Evolutionary conservation across 2,329 filamentous ascomycete species (phyloP).

Genomic region (Mycocentrospora acerina): DNA sequence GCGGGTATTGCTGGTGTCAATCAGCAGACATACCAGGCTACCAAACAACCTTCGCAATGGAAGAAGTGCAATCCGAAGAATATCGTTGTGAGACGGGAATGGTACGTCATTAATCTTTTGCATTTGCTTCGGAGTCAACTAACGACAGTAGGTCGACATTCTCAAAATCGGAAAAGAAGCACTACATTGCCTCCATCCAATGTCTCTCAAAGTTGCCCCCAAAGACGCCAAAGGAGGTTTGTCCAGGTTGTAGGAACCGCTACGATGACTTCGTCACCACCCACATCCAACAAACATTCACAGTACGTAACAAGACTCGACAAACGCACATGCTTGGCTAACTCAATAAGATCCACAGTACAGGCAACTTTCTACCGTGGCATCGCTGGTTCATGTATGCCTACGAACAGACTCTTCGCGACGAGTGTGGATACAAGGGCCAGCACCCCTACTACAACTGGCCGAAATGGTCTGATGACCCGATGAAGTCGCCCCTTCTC

Average conservation of each 20-base stretch:
- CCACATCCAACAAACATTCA: constrained; percentile 33
- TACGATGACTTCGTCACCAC: constrained; percentile 36
- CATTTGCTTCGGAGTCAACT: not conserved
- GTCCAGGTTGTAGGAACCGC: constrained; percentile 30
- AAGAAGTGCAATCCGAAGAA: constrained; percentile 43
- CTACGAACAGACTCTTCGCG: constrained; percentile 29
- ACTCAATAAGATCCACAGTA: constrained; percentile 21
- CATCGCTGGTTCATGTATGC: constrained; percentile 31
- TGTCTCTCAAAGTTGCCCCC: constrained; percentile 27
- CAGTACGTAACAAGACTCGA: constrained; percentile 6
- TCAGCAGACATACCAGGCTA: constrained; percentile 30
- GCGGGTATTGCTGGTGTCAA: constrained; percentile 26
- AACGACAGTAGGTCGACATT: constrained; percentile 24
- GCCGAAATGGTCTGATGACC: constrained; percentile 28
- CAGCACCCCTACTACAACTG: constrained; percentile 36
- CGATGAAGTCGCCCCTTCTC: constrained; percentile 52
- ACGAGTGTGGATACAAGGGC: constrained; percentile 34
- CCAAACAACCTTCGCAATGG: constrained; percentile 18
- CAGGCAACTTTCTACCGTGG: constrained; percentile 32
- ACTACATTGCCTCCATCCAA: constrained; percentile 34
- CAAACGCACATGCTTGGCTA: not conserved
- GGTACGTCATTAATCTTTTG: constrained; percentile 27
- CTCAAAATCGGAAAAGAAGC: constrained; percentile 25
- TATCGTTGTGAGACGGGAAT: constrained; percentile 46
- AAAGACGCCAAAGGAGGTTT: constrained; percentile 26